Evolutionary conservation across 345 rosid species (phyloP), one percentile per base, ranked within the genome.

Genomic region (Lepidium aucheri): DNA sequence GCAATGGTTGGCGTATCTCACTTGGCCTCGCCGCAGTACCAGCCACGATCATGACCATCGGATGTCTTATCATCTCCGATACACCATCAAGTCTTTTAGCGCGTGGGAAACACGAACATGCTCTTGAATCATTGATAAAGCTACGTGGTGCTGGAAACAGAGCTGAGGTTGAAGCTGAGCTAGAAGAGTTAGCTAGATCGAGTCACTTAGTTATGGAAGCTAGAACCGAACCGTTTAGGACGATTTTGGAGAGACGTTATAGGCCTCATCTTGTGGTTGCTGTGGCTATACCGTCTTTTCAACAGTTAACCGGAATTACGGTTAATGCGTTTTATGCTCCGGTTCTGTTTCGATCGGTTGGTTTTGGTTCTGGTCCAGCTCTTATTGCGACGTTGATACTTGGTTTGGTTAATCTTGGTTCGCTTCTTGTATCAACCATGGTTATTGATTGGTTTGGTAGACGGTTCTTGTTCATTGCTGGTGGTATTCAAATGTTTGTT

Each of bases 251-350:
- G 81, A 84, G 87, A 74, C 88, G 77, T 53, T 81, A 83, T 17
- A 77, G 93, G 68, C 93, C 91, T 44, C 96, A 89, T 41, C 75
- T 87, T 8, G 86, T 89, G 36, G 81, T 89, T 85, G 61, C 95
- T 8, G 68, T 89, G 42, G 84, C 77, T 7, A 81, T 89, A 43
- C 93, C 89, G 0, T 83, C 84, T 74, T 92, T 92, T 24, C 93
- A 87, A 51, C 93, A 87, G 70, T 57, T 92, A 5, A 92, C 93
- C 0, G 98, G 95, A 50, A 84, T 89, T 22, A 85, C 82, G 66
- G 71, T 89, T 15, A 82, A 87, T 43, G 96, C 91, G 15, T 92
- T 92, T 59, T 92, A 84, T 12, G 98, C 97, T 0, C 97, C 98
- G 4, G 82, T 81, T 24, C 70, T 87, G 4, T 89, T 89, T 73